A percentile compares a stretch with the other conserved stretches of the same genome.
Conservation (phyloP, 805 yeast species). For the Groenewaldozyma tartarivorans region DNA sequence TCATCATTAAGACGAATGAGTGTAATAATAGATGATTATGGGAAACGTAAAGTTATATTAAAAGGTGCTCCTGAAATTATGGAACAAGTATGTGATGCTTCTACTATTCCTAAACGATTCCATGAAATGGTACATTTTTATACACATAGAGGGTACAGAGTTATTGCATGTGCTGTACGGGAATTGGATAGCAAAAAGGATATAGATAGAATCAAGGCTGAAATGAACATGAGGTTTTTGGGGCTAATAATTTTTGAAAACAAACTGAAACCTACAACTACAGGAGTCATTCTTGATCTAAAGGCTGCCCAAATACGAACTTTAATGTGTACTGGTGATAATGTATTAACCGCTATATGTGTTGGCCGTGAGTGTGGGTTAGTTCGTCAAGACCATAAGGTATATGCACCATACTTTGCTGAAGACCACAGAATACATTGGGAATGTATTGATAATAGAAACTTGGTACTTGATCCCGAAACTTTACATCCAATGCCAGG, state of each 20-base stretch:
- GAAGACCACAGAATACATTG: slow-evolving; percentile 32
- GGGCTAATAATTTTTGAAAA: slow-evolving; percentile 94
- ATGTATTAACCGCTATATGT: slow-evolving; percentile 85
- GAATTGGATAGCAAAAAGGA: slow-evolving; percentile 25
- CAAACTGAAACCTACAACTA: slow-evolving; percentile 66
- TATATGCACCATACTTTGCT: slow-evolving; percentile 58
- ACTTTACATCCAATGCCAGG: slow-evolving; percentile 36
- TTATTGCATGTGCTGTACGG: slow-evolving; percentile 86
- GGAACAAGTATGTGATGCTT: slow-evolving; percentile 61
- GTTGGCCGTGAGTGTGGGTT: slow-evolving; percentile 82
- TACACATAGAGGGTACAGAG: slow-evolving; percentile 91
- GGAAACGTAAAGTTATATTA: slow-evolving; percentile 21
- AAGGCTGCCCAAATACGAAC: slow-evolving; percentile 67
- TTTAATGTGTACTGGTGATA: slow-evolving; percentile 97
- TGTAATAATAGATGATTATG: slow-evolving; percentile 47
- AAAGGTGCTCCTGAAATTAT: slow-evolving; percentile 98
- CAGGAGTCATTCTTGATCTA: slow-evolving; percentile 48
- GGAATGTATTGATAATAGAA: slow-evolving; percentile 36
- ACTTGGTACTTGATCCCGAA: slow-evolving; percentile 47
- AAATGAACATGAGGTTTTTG: slow-evolving; percentile 56
- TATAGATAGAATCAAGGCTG: slow-evolving; percentile 51
- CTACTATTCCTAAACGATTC: slow-evolving; percentile 64
- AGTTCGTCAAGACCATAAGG: slow-evolving; percentile 35
- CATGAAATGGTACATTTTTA: slow-evolving; percentile 68
- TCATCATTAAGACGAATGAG: slow-evolving; percentile 86